Base-by-base conservation (phyloP, 192 early-diverging fungal genomes). In the Mortierella claussenii region DNA sequence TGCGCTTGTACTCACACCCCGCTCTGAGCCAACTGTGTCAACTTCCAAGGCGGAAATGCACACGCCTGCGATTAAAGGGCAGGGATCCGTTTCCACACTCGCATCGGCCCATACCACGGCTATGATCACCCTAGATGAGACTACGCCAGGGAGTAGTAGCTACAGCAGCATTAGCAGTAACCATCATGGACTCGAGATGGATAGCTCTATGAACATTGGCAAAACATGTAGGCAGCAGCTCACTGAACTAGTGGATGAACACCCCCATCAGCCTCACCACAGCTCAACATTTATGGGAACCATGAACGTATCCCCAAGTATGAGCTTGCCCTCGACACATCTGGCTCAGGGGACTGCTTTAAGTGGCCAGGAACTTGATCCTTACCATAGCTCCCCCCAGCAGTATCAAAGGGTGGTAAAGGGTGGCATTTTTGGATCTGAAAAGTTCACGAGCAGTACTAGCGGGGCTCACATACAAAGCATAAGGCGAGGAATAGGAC, bases 151-250 rank as follows among this genome's bases (percentile, higher is more conserved):
- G 18, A 63, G 60, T 24, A 60, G 48, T 26, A 75, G 45, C 26
- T 28, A 60, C 44, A 65, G 49, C 28, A 65, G 63, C 34, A 60
- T 65, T 44, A 60, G 52, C 21, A 75, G 63, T 28, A 66, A 33
- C 44, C 51, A 60, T n/a, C 46, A 54, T 28, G 44, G n/a, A 2
- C 24, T 49, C 15, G 54, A 18, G 12, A 23, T 28, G 17, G 18
- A n/a, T 27, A 23, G 32, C 18, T 10, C 7, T 40, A 15, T 36
- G 17, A 28, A 42, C 47, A 30, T 32, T 31, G 36, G 15, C 0
- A 54, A 40, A 20, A 57, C 45, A 26, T 33, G 61, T 20, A 65
- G 69, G 32, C 69, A 59, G 15, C 65, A 60, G 2, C 47, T 74
- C 0, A 31, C 61, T 1, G 60, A 24, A 11, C 45, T 74, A 21